A percentile compares a stretch with the other conserved stretches of the same genome.
Conservation (phyloP, 768 basidiomycete species). For the Kwoniella sp. region DNA sequence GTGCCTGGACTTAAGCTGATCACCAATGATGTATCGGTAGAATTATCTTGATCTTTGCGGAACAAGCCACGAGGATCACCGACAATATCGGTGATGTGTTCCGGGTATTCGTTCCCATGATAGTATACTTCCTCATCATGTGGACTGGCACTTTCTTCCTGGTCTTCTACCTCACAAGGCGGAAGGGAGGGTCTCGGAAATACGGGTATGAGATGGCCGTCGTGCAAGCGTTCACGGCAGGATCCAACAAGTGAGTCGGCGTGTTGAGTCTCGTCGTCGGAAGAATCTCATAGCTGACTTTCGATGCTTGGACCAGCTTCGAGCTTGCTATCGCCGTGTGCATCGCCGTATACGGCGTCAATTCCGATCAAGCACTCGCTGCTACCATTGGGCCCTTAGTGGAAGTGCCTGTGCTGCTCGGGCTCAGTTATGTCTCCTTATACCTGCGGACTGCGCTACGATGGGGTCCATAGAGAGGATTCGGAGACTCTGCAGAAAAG, state of each 20-base stretch:
- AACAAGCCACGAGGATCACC: constrained; percentile 66
- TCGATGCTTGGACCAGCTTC: no score
- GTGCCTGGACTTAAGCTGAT: not conserved
- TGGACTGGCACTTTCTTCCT: constrained; percentile 68
- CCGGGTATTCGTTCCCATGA: constrained; percentile 76
- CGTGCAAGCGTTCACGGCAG: constrained; percentile 77
- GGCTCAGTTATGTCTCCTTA: constrained; percentile 59
- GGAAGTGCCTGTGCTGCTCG: constrained; percentile 72
- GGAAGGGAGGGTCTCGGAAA: constrained; percentile 50
- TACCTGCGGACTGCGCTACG: not conserved
- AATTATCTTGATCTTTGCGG: constrained; percentile 55
- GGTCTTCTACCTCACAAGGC: constrained; percentile 62
- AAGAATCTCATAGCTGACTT: no score
- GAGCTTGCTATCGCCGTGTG: constrained; percentile 83
- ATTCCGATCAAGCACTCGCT: constrained; percentile 76
- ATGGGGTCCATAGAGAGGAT: no score
- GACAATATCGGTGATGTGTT: constrained; percentile 76
- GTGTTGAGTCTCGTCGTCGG: constrained; percentile 15
- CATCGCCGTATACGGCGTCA: constrained; percentile 74
- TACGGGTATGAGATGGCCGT: constrained; percentile 71
- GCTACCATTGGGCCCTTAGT: constrained; percentile 63
- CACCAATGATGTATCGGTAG: constrained; percentile 9
- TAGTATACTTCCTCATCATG: constrained; percentile 75
- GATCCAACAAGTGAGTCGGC: constrained; percentile 79
- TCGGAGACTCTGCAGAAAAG: no score